Evolutionary conservation across 345 rosid genomes (phyloP).

Genomic region (Boechera retrofracta): DNA sequence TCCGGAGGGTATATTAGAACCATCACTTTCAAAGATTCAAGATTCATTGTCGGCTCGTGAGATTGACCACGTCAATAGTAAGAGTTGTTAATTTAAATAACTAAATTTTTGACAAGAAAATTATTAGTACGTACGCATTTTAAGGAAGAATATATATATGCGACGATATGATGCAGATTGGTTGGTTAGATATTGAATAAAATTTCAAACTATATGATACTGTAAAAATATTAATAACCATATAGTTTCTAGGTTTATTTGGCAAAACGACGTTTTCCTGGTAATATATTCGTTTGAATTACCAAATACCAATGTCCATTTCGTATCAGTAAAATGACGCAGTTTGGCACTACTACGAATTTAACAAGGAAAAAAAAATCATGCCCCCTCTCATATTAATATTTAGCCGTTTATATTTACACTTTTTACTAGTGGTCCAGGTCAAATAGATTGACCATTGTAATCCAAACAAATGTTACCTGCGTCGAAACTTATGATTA

Average conservation of each 20-base stretch:
- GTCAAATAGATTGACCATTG: neutral
- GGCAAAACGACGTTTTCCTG: neutral
- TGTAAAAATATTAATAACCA: neutral
- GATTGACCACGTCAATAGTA: slow-evolving; percentile 35
- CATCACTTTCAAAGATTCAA: slow-evolving; percentile 35
- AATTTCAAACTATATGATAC: neutral
- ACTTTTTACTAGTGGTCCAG: neutral
- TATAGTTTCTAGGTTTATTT: no score
- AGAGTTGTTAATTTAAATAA: neutral
- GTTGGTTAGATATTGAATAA: slow-evolving; percentile 27
- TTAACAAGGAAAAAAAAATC: neutral
- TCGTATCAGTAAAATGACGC: neutral
- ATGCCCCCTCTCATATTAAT: slow-evolving; percentile 14
- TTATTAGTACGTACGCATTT: slow-evolving; percentile 35
- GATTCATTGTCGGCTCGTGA: slow-evolving; percentile 34
- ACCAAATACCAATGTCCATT: neutral
- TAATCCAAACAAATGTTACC: neutral
- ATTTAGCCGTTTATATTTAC: slow-evolving; percentile 6
- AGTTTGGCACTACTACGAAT: neutral
- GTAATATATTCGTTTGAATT: neutral
- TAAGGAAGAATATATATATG: slow-evolving; percentile 38
- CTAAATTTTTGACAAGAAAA: neutral
- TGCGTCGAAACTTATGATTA: neutral
- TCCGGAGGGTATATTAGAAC: slow-evolving; percentile 33
- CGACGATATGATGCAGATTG: slow-evolving; percentile 17